phyloP scores from a whole-genome alignment of 2,329 filamentous ascomycete genomes.

The Harringtonia aguacate region DNA sequence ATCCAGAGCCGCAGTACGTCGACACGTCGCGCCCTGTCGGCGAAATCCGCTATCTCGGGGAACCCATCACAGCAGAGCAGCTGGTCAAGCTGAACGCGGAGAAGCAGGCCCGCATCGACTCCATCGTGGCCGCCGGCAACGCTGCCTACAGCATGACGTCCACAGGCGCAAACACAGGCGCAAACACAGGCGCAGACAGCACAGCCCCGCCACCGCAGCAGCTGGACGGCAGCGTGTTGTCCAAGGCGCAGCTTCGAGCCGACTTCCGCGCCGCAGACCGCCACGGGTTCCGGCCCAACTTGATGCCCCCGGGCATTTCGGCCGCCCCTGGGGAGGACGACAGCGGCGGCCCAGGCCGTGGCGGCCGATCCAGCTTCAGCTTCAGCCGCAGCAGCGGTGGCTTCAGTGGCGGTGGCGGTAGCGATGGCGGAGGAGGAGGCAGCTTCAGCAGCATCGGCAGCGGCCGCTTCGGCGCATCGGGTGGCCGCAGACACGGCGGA shows the following conservation, averaged over 20 bases:
- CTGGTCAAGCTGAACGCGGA: neutral
- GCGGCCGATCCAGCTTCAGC: neutral
- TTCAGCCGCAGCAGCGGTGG: constrained; percentile 7
- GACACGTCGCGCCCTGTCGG: constrained; percentile 22
- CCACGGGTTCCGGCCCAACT: constrained; percentile 4
- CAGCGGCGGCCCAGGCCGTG: neutral
- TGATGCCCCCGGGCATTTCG: neutral
- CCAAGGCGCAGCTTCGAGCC: constrained; percentile 1
- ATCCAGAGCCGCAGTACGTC: constrained; percentile 18
- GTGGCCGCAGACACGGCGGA: neutral
- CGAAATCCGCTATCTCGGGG: constrained; percentile 5
- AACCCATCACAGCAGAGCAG: neutral
- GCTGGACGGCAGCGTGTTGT: constrained; percentile 10
- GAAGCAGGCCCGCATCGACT: constrained; percentile 17
- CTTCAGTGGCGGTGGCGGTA: constrained; percentile 10
- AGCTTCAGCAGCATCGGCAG: constrained; percentile 11
- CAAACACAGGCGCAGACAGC: neutral
- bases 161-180: neutral
- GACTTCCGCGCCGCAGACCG: neutral
- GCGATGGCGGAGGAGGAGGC: constrained; percentile 15
- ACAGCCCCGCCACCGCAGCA: constrained; percentile 1
- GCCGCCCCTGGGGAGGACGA: neutral
- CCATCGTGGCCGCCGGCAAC: constrained; percentile 14
- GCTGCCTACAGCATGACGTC: constrained; percentile 3
- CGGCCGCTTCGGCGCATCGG: neutral